Conservation (phyloP, 202 grass and related monocot species). For the Musa balbisiana region DNA sequence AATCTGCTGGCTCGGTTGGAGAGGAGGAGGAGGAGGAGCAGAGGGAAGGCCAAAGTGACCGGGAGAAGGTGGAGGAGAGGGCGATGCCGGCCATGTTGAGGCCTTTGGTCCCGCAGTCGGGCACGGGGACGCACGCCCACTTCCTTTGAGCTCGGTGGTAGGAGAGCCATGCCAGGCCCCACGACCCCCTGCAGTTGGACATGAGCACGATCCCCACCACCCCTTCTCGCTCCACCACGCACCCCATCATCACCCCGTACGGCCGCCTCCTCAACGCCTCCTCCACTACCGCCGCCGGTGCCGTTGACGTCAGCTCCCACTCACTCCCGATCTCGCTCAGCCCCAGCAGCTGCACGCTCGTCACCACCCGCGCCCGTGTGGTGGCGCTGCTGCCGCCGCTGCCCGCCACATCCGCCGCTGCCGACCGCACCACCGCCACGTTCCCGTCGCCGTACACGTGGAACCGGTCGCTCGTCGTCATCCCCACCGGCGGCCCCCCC, state of each 20-base stretch:
- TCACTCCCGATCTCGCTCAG: conserved; percentile 33
- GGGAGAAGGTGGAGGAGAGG: conserved; percentile 84
- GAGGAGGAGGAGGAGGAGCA: neutral
- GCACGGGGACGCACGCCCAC: conserved; percentile 82
- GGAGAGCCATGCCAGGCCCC: conserved; percentile 82
- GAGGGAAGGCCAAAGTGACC: conserved; percentile 46
- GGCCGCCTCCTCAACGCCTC: conserved; percentile 46
- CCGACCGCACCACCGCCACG: conserved; percentile 64
- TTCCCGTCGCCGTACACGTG: conserved; percentile 86
- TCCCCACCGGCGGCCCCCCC: neutral
- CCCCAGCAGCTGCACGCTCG: conserved; percentile 67
- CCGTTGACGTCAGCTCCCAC: conserved; percentile 60
- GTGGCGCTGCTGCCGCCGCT: conserved; percentile 18
- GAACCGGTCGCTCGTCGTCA: conserved; percentile 31
- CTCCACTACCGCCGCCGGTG: conserved; percentile 45
- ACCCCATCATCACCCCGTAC: conserved; percentile 77
- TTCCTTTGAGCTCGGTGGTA: conserved; percentile 42
- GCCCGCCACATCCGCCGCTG: conserved; percentile 38
- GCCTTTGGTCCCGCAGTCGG: conserved; percentile 73
- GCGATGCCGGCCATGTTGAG: conserved; percentile 98
- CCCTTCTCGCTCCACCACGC: conserved; percentile 74
- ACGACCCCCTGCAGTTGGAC: conserved; percentile 74
- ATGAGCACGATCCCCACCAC: conserved; percentile 69
- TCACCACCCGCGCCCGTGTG: conserved; percentile 38
- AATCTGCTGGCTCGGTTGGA: neutral